Evolutionary conservation across 2,329 filamentous ascomycete species (phyloP), one percentile per base, ranked within the genome.

Genomic region (Sordariomycetes sp.): DNA sequence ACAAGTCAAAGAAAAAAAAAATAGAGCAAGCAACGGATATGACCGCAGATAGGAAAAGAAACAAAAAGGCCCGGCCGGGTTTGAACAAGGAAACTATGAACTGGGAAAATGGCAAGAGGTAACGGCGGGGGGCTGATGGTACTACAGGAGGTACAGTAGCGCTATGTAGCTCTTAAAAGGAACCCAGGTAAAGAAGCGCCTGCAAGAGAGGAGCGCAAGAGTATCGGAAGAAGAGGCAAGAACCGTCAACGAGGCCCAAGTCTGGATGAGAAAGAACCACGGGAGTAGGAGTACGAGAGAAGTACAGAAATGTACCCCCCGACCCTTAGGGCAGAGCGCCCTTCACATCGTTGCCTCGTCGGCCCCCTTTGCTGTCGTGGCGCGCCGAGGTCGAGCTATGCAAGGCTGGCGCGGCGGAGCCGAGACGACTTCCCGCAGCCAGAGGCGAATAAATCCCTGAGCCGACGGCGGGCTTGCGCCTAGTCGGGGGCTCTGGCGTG

Each of bases 1-100:
- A n/a, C n/a, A n/a, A n/a, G n/a, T n/a, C n/a, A 50, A 55, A 17
- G 35, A 45, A 39, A 48, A 53, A 53, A 52, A 56, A 52, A 55
- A 22, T 10, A 39, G 39, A 10, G 10, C 17, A 22, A 20, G 15
- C 15, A 45, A 54, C 20, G 28, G 34, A 28, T 12, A n/a, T 3
- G 7, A 52, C 28, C 20, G 51, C 17, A 52, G 51, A 52, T 17
- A 15, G 36, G 48, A 53, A 36, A 34, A 39, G 58, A 54, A 53
- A 56, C 17, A n/a, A 15, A 42, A 45, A 17, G 39, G n/a, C 39
- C 39, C 54, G 53, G 57, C 54, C 22, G 57, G 53, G 53, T 48
- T 48, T 50, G 51, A 57, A 56, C 48, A 58, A 42, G 22, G 28
- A 54, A 15, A n/a, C 20, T n/a, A 28, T 17, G 20, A 25, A 54